Evolutionary conservation across 257 asterid genomes (phyloP), one percentile per base, ranked within the genome.

Genomic region (Plantago major): DNA sequence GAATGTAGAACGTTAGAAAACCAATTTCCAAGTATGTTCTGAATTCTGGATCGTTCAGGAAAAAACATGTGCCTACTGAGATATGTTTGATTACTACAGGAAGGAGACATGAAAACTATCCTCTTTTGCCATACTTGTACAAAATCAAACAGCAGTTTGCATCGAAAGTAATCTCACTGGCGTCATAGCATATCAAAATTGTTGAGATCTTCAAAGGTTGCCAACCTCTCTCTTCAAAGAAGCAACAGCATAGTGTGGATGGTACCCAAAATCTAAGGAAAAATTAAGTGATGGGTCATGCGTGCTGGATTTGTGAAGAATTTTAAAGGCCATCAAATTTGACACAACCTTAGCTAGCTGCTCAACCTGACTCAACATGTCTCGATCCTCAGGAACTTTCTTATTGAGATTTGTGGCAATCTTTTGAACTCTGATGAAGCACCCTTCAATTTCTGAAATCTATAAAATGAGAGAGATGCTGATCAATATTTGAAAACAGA

Each of bases 171-270:
- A 22, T 22, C 26, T 22, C 1, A 22, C 26, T 22, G 26, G 26
- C 26, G 26, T 2, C 26, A 22, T 22, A 22, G 26, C 11, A 46
- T 46, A 14, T 14, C 16, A 15, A 46, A 3, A 46, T 6, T 5
- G 9, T 49, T 3, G 55, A 17, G 14, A 50, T 50, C 11, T 50
- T 50, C 30, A 50, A 50, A 3, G 2, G 11, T 50, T 22, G 33
- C 6, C 13, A 50, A 22, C 26, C 26, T 22, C 1, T 2, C 26
- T 22, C 26, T 82, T 84, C 65, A 93, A 96, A 26, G 87, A 68
- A 62, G 89, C 95, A 73, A 80, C 79, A 15, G 96, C 95, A 63
- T 87, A 90, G 72, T 84, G 88, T 50, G 94, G 94, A 68, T 93
- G 99, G 69, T 86, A 94, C 57, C 60, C 80, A 71, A 86, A 89